These are phyloP conservation scores for Alternaria consortialis DNA, from an alignment of 2,329 filamentous ascomycete species.

Conservation along the genomic window DNA sequence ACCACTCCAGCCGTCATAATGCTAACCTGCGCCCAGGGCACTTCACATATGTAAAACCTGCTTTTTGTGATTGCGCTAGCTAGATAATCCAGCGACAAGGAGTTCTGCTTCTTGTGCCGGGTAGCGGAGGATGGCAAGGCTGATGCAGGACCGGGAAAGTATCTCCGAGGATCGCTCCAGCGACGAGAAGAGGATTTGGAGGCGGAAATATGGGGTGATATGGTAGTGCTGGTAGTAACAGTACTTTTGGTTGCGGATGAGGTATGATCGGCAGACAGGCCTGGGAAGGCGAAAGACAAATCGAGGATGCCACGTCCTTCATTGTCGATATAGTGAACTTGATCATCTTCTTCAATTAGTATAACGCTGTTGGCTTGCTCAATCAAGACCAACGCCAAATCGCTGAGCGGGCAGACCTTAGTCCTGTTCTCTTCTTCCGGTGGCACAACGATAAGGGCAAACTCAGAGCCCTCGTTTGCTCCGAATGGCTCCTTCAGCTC, in stretches of 20 bases:
- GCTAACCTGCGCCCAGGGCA: conserved; percentile 4
- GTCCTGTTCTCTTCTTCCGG: not conserved
- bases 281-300: not conserved
- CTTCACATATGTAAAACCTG: not conserved
- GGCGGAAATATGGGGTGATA: not conserved
- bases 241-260: not conserved
- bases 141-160: not conserved
- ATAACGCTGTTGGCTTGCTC: not conserved
- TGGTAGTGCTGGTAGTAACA: not conserved
- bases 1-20: conserved; percentile 1
- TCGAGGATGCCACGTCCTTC: not conserved
- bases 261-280: not conserved
- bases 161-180: not conserved
- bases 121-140: not conserved
- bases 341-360: not conserved
- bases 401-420: not conserved
- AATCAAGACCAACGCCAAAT: too few species aligned
- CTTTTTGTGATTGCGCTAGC: conserved; percentile 1
- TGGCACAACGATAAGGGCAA: not conserved
- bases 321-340: too few species aligned
- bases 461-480: not conserved
- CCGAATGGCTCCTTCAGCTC: not conserved
- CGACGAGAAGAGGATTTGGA: not conserved
- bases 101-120: not conserved
- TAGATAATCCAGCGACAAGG: not conserved